phyloP scores from a whole-genome alignment of 1,284 basidiomycete species.

The Thelephora terrestris region DNA sequence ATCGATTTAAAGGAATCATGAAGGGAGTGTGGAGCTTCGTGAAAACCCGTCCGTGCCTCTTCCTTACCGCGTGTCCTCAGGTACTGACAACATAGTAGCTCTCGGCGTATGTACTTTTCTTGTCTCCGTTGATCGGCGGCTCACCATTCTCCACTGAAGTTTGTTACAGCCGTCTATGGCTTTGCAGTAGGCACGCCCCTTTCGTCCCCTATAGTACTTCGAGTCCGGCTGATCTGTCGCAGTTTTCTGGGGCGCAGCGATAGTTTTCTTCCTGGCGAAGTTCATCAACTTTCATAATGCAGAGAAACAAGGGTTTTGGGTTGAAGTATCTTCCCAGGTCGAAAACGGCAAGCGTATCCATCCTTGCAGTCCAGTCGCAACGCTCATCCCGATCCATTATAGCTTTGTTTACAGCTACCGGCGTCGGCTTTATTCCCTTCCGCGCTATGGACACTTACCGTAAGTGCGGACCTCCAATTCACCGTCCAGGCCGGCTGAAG shows the following conservation, averaged over 20 bases:
- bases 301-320: conserved; percentile 59
- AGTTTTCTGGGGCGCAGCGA: conserved; percentile 73
- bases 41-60: conserved; percentile 57
- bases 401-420: conserved; percentile 78
- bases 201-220: not conserved
- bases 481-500: not conserved
- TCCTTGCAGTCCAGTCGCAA: not conserved
- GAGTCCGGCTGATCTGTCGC: not conserved
- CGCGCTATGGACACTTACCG: conserved; percentile 72
- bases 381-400: not conserved
- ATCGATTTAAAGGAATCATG: conserved; percentile 51
- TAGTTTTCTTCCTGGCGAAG: conserved; percentile 66
- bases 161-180: conserved; percentile 71
- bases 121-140: conserved; percentile 3
- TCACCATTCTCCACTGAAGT: conserved; percentile 27
- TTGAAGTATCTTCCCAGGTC: conserved; percentile 72
- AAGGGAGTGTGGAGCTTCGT: conserved; percentile 76
- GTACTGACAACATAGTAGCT: conserved; percentile 25
- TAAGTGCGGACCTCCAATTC: conserved; percentile 25
- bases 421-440: conserved; percentile 64
- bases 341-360: conserved; percentile 44
- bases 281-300: conserved; percentile 61
- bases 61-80: not conserved
- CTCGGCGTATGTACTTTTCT: conserved; percentile 37
- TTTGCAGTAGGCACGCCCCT: conserved; percentile 54